Conservation (phyloP, 169 alveolate genomes). For the Plasmodium coatneyi region DNA sequence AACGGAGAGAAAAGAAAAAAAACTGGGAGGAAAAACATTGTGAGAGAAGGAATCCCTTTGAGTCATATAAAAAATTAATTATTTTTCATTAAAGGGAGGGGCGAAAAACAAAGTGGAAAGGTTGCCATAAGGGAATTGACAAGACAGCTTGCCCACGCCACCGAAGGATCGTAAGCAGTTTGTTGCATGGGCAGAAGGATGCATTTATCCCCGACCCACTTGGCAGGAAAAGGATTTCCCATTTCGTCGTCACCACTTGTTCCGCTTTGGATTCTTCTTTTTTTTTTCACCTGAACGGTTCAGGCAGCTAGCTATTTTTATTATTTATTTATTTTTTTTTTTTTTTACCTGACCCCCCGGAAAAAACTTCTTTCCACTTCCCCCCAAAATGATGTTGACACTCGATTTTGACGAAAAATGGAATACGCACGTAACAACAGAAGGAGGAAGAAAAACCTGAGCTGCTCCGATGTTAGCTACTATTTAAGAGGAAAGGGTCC, state of each 20-base stretch:
- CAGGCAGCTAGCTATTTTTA: too few species aligned
- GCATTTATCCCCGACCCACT: not conserved
- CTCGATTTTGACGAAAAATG: slow-evolving; percentile 15
- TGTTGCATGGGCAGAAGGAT: not conserved
- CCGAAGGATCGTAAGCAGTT: not conserved
- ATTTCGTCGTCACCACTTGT: not conserved
- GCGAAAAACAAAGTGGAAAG: not conserved
- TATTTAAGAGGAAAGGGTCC: slow-evolving; percentile 16
- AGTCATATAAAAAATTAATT: not conserved
- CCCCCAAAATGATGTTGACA: not conserved
- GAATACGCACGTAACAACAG: slow-evolving; percentile 11
- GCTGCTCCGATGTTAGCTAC: not conserved
- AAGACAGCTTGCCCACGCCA: not conserved
- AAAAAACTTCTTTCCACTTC: not conserved
- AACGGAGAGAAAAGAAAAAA: not conserved
- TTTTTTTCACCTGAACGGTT: slow-evolving; percentile 10
- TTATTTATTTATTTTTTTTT: slow-evolving; percentile 10
- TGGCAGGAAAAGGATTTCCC: not conserved
- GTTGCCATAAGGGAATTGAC: not conserved
- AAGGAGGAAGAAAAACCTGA: slow-evolving; percentile 4
- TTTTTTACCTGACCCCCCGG: not conserved
- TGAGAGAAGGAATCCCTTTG: not conserved
- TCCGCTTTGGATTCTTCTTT: not conserved
- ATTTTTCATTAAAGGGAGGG: not conserved
- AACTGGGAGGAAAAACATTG: not conserved